Evolutionary conservation across 2,329 filamentous ascomycete genomes (phyloP).

Genomic region (Botryotinia convoluta): DNA sequence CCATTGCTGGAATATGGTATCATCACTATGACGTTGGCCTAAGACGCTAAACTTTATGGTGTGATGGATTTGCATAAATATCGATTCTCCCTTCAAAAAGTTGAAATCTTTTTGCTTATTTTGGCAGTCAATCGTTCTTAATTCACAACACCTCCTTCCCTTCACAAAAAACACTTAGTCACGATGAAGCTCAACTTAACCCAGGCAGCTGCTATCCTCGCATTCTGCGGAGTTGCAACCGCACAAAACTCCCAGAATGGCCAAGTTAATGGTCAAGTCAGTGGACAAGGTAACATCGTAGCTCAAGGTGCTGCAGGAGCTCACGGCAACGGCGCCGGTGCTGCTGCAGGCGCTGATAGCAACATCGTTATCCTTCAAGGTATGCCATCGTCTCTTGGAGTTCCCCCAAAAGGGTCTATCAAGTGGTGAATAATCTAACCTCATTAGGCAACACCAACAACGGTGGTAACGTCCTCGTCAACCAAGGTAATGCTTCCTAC

Average conservation of each 20-base stretch:
- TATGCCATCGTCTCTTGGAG: background rate
- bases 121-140: background rate
- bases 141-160: background rate
- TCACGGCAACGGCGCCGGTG: background rate
- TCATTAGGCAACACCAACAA: background rate
- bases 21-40: background rate
- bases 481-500: background rate
- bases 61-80: background rate
- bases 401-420: no score
- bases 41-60: background rate
- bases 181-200: background rate
- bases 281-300: background rate
- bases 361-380: background rate
- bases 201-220: background rate
- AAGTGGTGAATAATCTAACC: background rate
- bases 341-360: background rate
- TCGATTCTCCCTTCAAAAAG: accelerated
- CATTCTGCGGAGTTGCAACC: background rate
- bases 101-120: background rate
- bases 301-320: background rate
- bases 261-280: background rate
- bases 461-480: background rate
- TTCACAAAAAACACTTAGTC: background rate
- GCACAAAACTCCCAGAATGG: background rate
- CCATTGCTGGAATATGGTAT: background rate